Conservation (phyloP, 2,329 filamentous ascomycete species). For the Helotiales sp. region DNA sequence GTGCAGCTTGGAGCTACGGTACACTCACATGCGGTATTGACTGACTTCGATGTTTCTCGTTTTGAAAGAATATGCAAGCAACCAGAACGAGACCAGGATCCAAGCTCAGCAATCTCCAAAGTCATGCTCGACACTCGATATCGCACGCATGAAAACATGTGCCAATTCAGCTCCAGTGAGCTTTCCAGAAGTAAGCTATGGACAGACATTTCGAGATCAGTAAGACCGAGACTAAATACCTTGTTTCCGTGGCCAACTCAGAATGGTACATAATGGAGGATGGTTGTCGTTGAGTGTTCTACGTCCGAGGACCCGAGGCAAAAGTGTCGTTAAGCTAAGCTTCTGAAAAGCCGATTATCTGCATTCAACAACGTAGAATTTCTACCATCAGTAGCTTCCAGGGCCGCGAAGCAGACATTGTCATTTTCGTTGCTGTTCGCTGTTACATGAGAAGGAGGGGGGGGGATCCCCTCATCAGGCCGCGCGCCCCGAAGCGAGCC, state of each 20-base stretch:
- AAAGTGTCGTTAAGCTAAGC: constrained; percentile 19
- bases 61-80: constrained; percentile 24
- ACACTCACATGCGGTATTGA: constrained; percentile 38
- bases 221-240: background rate
- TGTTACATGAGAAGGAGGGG: constrained; percentile 14
- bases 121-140: constrained; percentile 21
- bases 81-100: too few species aligned
- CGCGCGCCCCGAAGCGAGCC: too few species aligned
- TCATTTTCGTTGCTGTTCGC: constrained; percentile 22
- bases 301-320: constrained; percentile 16
- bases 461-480: too few species aligned
- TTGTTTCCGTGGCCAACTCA: constrained; percentile 9
- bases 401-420: constrained; percentile 21
- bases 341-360: constrained; percentile 11
- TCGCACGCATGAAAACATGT: constrained; percentile 17
- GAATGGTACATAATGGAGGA: constrained; percentile 6
- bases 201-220: background rate
- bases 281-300: constrained; percentile 17
- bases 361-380: constrained; percentile 17
- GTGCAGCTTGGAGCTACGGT: constrained; percentile 53
- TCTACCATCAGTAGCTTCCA: constrained; percentile 20
- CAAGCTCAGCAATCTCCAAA: background rate
- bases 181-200: constrained; percentile 17
- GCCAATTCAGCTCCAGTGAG: constrained; percentile 14
- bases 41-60: constrained; percentile 16